These are phyloP conservation scores for Trametes polyzona DNA, from an alignment of 1,284 basidiomycete species.

Conservation along the genomic window DNA sequence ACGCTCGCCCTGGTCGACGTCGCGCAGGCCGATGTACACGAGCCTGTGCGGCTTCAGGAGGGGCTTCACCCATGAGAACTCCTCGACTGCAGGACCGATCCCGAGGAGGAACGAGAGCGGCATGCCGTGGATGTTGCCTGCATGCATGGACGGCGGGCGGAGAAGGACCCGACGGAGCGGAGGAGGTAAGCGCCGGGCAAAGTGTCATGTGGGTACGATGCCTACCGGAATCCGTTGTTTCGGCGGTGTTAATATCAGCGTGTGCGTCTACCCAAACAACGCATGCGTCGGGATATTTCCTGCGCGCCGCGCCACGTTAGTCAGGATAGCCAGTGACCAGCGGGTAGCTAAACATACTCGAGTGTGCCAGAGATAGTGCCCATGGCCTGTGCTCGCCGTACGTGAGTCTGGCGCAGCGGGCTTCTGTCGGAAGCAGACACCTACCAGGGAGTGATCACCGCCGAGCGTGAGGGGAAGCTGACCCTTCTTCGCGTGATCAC, in stretches of 20 bases:
- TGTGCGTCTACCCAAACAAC: slow-evolving; percentile 96
- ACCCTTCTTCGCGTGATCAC: slow-evolving; percentile 75
- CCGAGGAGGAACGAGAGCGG: slow-evolving; percentile 95
- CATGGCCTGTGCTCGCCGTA: slow-evolving; percentile 66
- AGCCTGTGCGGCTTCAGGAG: slow-evolving; percentile 72
- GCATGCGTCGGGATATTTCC: slow-evolving; percentile 74
- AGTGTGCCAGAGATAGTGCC: slow-evolving; percentile 88
- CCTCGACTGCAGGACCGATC: slow-evolving; percentile 55
- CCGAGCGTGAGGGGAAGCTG: slow-evolving; percentile 92
- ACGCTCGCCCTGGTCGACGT: slow-evolving; percentile 92
- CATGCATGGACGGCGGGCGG: neutral
- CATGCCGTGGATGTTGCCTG: slow-evolving; percentile 97
- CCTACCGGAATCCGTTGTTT: slow-evolving; percentile 81
- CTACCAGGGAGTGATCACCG: slow-evolving; percentile 91
- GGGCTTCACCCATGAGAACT: slow-evolving; percentile 85
- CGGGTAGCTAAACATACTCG: slow-evolving; percentile 49
- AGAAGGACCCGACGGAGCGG: no score
- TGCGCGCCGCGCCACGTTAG: slow-evolving; percentile 36
- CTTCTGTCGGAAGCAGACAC: slow-evolving; percentile 34
- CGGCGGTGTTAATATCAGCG: slow-evolving; percentile 93
- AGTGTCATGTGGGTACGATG: neutral
- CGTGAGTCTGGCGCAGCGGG: slow-evolving; percentile 10
- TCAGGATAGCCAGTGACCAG: neutral
- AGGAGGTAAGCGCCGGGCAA: neutral
- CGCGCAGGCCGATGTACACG: slow-evolving; percentile 96